Evolutionary conservation across 495 filamentous ascomycete species (phyloP).

Genomic region (Talaromyces ruber): DNA sequence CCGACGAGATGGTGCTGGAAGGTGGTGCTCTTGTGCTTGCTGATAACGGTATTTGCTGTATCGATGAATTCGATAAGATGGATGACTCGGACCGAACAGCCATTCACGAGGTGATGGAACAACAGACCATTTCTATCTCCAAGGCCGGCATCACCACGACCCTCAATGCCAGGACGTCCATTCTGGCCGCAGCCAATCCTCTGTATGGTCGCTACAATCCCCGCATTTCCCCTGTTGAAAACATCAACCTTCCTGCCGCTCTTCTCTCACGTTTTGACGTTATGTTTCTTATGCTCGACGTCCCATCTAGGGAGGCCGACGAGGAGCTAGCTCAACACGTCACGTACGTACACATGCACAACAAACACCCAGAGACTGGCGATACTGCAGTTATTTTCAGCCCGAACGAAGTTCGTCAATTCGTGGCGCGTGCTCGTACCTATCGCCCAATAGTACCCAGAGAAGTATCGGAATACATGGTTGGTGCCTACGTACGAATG

Average conservation of each 20-base stretch:
- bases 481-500: constrained; percentile 90
- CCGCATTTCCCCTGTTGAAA: constrained; percentile 90
- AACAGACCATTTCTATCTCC: constrained; percentile 97
- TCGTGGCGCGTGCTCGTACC: constrained; percentile 84
- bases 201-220: constrained; percentile 98
- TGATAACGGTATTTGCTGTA: constrained; percentile 98
- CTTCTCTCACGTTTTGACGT: constrained; percentile 95
- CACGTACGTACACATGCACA: constrained; percentile 96
- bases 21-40: constrained; percentile 92
- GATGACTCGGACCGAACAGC: constrained; percentile 93
- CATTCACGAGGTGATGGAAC: constrained; percentile 99
- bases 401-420: constrained; percentile 87
- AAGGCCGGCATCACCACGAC: constrained; percentile 97
- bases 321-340: constrained; percentile 94
- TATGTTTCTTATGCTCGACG: constrained; percentile 93
- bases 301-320: constrained; percentile 76
- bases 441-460: constrained; percentile 80
- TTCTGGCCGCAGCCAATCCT: constrained; percentile 96
- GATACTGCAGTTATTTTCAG: constrained; percentile 66
- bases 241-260: constrained; percentile 95
- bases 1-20: constrained; percentile 97
- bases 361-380: constrained; percentile 74
- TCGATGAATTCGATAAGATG: constrained; percentile 99
- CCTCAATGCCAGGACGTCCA: constrained; percentile 91
- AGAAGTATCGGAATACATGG: constrained; percentile 85